Evolutionary conservation across 2,329 filamentous ascomycete genomes (phyloP).

Genomic region (Colletotrichum liriopes): DNA sequence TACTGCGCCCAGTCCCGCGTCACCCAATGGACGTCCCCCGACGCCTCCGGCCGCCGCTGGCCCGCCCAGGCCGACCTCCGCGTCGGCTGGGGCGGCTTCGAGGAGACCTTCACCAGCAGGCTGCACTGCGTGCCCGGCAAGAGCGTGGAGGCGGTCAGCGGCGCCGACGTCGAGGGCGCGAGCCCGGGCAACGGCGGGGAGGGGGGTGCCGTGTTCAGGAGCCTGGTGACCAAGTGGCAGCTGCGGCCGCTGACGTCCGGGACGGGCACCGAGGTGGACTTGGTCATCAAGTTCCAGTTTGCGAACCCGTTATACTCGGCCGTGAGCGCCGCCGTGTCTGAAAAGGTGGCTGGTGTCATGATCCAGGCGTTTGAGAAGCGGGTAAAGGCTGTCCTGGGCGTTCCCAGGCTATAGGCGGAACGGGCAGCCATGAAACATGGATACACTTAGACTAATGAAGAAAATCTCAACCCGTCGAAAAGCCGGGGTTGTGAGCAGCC

Average conservation of each 20-base stretch:
- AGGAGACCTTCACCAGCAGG: conserved; percentile 86
- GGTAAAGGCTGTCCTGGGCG: conserved; percentile 72
- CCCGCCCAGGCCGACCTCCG: conserved; percentile 85
- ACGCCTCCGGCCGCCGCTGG: conserved; percentile 67
- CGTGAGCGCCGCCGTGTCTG: conserved; percentile 85
- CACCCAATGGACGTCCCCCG: conserved; percentile 77
- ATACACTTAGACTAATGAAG: conserved; percentile 7
- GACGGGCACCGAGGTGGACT: conserved; percentile 76
- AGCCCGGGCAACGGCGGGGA: conserved; percentile 34
- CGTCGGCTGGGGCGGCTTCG: conserved; percentile 87
- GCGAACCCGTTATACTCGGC: conserved; percentile 89
- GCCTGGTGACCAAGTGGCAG: conserved; percentile 79
- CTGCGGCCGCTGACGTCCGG: conserved; percentile 63
- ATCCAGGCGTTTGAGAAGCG: conserved; percentile 92
- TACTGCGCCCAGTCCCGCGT: conserved; percentile 87
- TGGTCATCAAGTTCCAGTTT: conserved; percentile 88
- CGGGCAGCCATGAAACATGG: not conserved
- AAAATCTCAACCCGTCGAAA: not conserved
- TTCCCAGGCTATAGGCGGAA: conserved; percentile 19
- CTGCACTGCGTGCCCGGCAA: conserved; percentile 82
- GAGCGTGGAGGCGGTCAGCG: conserved; percentile 84
- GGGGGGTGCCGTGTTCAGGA: conserved; percentile 72
- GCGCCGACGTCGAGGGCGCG: conserved; percentile 63
- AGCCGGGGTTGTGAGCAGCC: not conserved
- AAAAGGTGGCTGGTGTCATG: conserved; percentile 89